phyloP scores from a whole-genome alignment of 257 asterid genomes.

The Lithospermum erythrorhizon region DNA sequence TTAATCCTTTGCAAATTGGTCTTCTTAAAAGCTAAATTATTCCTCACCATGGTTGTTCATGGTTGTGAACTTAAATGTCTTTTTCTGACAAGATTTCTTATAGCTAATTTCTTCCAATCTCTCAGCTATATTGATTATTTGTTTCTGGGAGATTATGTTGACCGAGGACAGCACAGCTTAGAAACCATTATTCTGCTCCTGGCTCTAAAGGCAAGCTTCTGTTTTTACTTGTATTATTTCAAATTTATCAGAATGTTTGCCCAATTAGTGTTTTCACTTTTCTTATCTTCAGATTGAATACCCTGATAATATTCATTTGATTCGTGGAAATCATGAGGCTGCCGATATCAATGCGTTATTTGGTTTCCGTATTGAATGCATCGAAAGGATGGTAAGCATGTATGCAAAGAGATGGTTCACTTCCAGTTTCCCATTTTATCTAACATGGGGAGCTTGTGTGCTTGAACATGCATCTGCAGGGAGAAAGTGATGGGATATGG shows the following conservation, averaged over 20 bases:
- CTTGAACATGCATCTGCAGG: constrained; percentile 41
- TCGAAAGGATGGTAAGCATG: constrained; percentile 87
- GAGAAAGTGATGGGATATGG: constrained; percentile 98
- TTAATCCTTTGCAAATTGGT: too few relatives aligned
- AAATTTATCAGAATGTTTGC: background rate
- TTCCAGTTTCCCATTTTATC: background rate
- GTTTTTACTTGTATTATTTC: background rate
- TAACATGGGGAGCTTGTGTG: constrained; percentile 11
- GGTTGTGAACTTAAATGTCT: constrained; percentile 4
- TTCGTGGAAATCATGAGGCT: constrained; percentile 99
- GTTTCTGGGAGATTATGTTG: constrained; percentile 97
- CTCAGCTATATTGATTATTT: constrained; percentile 94
- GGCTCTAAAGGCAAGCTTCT: constrained; percentile 74
- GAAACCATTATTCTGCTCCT: constrained; percentile 96
- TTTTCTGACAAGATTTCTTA: background rate
- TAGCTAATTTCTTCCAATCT: constrained; percentile 14
- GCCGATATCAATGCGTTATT: constrained; percentile 98
- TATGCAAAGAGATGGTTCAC: background rate
- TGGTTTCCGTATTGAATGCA: constrained; percentile 98
- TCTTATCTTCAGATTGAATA: constrained; percentile 61
- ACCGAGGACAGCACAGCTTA: constrained; percentile 99
- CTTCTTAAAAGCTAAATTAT: too few relatives aligned
- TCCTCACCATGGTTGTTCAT: too few relatives aligned
- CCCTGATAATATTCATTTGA: constrained; percentile 93
- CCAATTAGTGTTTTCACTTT: background rate